These are phyloP conservation scores for Quercus gilva DNA, from an alignment of 306 rosid genomes.

Conservation along the genomic window DNA sequence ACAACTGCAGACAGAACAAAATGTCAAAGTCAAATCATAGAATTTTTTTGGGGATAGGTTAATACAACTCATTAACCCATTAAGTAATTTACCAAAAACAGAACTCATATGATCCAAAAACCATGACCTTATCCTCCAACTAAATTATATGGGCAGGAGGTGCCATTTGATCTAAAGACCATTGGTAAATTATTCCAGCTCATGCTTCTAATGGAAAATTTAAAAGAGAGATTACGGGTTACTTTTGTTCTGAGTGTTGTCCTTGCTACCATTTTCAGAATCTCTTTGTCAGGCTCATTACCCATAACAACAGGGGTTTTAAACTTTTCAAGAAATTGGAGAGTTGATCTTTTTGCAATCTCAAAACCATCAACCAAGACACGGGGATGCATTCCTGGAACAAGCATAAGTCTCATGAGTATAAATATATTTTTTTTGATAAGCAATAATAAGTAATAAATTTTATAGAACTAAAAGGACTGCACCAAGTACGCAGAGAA, in stretches of 20 bases:
- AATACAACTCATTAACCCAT: neutral
- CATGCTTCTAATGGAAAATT: neutral
- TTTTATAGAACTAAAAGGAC: too few species aligned
- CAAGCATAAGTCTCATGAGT: constrained; percentile 4
- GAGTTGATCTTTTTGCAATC: constrained; percentile 89
- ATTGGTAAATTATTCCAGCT: neutral
- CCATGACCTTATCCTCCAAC: neutral
- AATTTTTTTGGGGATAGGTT: neutral
- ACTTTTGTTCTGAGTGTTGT: constrained; percentile 96
- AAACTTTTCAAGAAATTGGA: constrained; percentile 83
- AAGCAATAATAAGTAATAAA: too few species aligned
- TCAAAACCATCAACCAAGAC: constrained; percentile 96
- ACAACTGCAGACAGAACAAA: constrained; percentile 53
- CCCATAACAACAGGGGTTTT: constrained; percentile 89
- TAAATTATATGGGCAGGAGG: neutral
- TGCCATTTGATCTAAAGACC: neutral
- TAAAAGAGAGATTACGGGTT: neutral
- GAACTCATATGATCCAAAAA: neutral
- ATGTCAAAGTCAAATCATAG: constrained; percentile 1
- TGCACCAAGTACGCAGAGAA: too few species aligned
- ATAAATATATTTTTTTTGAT: neutral
- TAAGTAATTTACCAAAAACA: too few species aligned
- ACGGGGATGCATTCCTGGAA: constrained; percentile 97
- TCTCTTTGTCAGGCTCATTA: constrained; percentile 86
- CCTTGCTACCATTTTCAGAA: constrained; percentile 90